A percentile compares a stretch with the other conserved stretches of the same genome.
These are phyloP conservation scores for Aciculosporium take DNA, from an alignment of 2,329 filamentous ascomycete species.

Conservation along the genomic window DNA sequence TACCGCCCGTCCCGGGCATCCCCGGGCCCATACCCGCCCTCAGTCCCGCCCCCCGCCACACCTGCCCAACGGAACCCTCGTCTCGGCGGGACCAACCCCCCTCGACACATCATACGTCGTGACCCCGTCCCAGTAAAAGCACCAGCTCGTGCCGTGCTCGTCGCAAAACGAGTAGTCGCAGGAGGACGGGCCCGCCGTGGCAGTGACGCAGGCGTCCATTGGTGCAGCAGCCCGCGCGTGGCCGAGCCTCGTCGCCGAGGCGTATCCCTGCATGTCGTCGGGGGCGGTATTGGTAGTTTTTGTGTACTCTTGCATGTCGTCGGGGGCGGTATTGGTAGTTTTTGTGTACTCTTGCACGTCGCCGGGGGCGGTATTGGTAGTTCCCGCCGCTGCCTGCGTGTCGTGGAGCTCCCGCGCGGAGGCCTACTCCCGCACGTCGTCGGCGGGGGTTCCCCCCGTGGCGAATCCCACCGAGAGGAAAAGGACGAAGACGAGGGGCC, in stretches of 20 bases:
- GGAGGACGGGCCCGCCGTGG: constrained; percentile 7
- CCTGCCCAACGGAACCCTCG: constrained; percentile 16
- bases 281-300: no score
- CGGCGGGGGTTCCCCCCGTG: background rate
- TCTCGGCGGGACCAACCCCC: constrained; percentile 24
- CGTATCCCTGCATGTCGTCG: no score
- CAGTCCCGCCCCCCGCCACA: constrained; percentile 10
- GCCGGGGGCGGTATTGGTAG: no score
- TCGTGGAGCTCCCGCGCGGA: no score
- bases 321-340: no score
- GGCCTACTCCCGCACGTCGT: no score
- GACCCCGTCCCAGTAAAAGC: constrained; percentile 25
- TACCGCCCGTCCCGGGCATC: no score
- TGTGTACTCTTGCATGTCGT: no score
- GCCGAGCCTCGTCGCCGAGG: no score
- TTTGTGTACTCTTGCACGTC: no score
- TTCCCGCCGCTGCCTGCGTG: no score
- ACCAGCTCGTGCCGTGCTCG: constrained; percentile 18
- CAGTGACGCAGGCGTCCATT: no score
- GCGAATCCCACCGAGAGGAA: background rate
- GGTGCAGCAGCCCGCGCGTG: background rate
- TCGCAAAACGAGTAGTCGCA: constrained; percentile 25
- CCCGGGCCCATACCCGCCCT: background rate
- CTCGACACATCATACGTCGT: constrained; percentile 19
- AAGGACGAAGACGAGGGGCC: background rate